Evolutionary conservation across 768 basidiomycete genomes (phyloP).

Genomic region (Termitomyces sp.): DNA sequence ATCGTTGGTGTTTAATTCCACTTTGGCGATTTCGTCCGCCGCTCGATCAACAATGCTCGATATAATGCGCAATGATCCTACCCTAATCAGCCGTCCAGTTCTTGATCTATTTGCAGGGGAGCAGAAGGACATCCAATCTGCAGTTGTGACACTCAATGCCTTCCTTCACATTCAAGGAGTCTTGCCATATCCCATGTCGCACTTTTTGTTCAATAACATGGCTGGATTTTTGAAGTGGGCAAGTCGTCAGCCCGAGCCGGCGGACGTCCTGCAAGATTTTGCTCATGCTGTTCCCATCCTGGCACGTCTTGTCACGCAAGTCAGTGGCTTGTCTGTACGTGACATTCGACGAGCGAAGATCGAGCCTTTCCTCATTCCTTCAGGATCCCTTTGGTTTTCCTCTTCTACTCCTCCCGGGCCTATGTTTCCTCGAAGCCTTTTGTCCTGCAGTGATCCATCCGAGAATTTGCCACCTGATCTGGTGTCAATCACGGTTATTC

Average conservation of each 20-base stretch:
- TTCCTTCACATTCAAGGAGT: conserved; percentile 50
- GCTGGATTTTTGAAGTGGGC: conserved; percentile 60
- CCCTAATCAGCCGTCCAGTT: conserved; percentile 55
- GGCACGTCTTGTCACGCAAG: conserved; percentile 53
- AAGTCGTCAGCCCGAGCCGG: conserved; percentile 36
- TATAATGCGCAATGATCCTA: conserved; percentile 71
- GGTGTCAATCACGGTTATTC: conserved; percentile 54
- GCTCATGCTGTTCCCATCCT: conserved; percentile 54
- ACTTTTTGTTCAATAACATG: conserved; percentile 66
- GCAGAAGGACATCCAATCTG: conserved; percentile 37
- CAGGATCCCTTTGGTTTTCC: conserved; percentile 67
- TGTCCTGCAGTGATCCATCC: conserved; percentile 28
- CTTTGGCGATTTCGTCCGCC: conserved; percentile 47
- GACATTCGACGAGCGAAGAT: conserved; percentile 71
- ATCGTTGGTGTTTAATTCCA: conserved; percentile 44
- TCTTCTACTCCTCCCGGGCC: conserved; percentile 45
- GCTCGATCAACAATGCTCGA: conserved; percentile 56
- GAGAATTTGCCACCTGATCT: conserved; percentile 37
- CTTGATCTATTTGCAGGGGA: conserved; percentile 55
- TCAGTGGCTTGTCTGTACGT: conserved; percentile 65
- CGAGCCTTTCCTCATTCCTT: conserved; percentile 62
- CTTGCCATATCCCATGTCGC: conserved; percentile 60
- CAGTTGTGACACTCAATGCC: conserved; percentile 47
- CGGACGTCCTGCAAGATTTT: conserved; percentile 44
- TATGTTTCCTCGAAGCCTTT: conserved; percentile 54